Evolutionary conservation across 345 rosid genomes (phyloP).

Genomic region (Dipteronia dyeriana): DNA sequence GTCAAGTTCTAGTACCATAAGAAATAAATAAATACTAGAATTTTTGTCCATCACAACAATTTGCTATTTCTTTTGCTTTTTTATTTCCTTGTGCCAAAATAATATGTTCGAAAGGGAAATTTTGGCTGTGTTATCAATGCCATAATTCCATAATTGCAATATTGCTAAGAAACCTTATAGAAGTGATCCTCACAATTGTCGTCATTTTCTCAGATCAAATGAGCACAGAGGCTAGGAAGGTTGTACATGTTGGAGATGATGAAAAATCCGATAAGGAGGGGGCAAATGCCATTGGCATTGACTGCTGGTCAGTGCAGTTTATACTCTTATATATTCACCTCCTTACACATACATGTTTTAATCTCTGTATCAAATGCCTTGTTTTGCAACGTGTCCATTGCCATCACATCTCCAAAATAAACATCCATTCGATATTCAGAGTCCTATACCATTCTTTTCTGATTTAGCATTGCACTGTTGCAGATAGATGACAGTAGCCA

Average conservation of each 20-base stretch:
- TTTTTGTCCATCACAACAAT: background rate
- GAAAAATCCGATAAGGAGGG: conserved; percentile 69
- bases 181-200: background rate
- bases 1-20: too few relatives aligned
- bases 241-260: conserved; percentile 84
- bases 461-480: background rate
- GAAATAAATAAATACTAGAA: background rate
- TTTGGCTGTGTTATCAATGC: background rate
- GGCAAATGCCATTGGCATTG: conserved; percentile 69
- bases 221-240: conserved; percentile 49
- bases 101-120: background rate
- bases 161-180: conserved; percentile 9
- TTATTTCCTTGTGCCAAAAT: background rate
- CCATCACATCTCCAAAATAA: conserved; percentile 1
- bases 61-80: background rate
- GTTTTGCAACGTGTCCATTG: background rate
- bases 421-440: background rate
- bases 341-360: background rate
- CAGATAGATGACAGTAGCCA: background rate
- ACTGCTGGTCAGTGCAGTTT: conserved; percentile 63
- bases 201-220: conserved; percentile 46
- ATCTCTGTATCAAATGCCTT: background rate
- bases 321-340: background rate
- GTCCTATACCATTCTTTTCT: background rate
- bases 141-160: background rate